Percentiles rank a stretch among this genome's conserved stretches.
Evolutionary conservation across 495 filamentous ascomycete genomes (phyloP).

Genomic region (Aspergillus conjunctus): DNA sequence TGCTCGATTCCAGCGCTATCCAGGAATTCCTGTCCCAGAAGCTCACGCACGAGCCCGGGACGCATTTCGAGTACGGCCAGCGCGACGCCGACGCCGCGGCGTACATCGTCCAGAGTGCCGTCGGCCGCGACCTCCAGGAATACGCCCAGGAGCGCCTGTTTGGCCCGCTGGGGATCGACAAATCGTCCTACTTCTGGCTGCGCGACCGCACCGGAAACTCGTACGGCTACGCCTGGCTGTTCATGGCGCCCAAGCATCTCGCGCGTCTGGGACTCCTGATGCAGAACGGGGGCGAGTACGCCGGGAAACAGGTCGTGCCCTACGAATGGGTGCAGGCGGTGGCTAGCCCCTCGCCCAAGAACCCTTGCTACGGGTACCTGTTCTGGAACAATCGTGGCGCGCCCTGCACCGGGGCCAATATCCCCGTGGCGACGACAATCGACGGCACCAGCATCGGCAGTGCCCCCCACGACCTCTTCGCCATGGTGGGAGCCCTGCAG

Average conservation of each 20-base stretch:
- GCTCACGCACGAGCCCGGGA: neutral
- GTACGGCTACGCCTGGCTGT: slow-evolving; percentile 3
- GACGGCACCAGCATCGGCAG: neutral
- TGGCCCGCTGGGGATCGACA: neutral
- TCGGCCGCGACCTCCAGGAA: neutral
- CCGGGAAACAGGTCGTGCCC: slow-evolving; percentile 3
- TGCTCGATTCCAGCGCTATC: neutral
- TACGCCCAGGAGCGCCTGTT: neutral
- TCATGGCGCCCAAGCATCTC: slow-evolving; percentile 1
- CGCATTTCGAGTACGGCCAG: neutral
- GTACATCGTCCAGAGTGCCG: neutral
- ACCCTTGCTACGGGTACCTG: neutral
- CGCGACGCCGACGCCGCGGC: neutral
- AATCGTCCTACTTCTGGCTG: slow-evolving; percentile 1
- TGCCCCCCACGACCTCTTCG: neutral
- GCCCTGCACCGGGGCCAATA: neutral
- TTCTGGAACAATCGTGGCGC: neutral
- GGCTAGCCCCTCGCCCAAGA: neutral
- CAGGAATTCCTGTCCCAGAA: neutral
- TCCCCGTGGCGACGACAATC: neutral
- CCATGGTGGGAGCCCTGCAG: neutral
- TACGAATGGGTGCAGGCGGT: neutral
- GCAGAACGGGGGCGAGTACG: neutral
- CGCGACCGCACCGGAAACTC: neutral
- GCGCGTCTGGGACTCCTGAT: neutral